Base-by-base conservation (phyloP, 176 grass and related monocot genomes). In the Eremochloa ophiuroides region DNA sequence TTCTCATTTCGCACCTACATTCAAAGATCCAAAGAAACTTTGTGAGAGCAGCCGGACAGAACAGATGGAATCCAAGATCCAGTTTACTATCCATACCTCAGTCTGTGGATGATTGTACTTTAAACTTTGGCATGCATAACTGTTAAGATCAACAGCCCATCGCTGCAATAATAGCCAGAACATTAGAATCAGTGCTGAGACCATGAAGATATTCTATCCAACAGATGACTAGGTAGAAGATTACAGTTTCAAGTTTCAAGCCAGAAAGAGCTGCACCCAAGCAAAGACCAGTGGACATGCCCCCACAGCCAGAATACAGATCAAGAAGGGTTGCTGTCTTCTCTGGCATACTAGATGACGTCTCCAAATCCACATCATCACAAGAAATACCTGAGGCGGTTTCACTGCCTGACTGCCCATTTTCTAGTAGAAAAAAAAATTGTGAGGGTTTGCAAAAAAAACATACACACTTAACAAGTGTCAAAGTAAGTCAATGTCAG, bases 271-370 rank as follows among this genome's bases (percentile, higher is more conserved):
- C 79, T 17, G 82, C 78, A 74, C 95, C 95, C 66, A 95, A 87
- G 47, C 95, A 98, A 58, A 98, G 51, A 1, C 95, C 92, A 7
- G 90, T 98, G 10, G 95, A 98, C 92, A 98, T 95, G 28, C 91
- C 95, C 9, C 95, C 95, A 29, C 92, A 98, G 18, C 95, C 95
- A 20, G 95, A 98, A 78, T 95, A 98, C 7, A 98, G 76, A 18
- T 98, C 95, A 5, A 98, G 84, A 18, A 98, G 88, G 10, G 83
- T 73, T 9, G 86, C 71, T 0, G 42, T 71, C 65, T 69, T 87
- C 17, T 47, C 82, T 79, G 56, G 78, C 12, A 9, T 44, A 65
- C 47, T 84, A 56, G 81, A 85, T 60, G 38, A 29, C 0, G 4
- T 22, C 8, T 85, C 88, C 22, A 35, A 60, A 70, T 98, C 85